Evolutionary conservation across 202 grass and related monocot genomes (phyloP).

Genomic region (Panicum virgatum): DNA sequence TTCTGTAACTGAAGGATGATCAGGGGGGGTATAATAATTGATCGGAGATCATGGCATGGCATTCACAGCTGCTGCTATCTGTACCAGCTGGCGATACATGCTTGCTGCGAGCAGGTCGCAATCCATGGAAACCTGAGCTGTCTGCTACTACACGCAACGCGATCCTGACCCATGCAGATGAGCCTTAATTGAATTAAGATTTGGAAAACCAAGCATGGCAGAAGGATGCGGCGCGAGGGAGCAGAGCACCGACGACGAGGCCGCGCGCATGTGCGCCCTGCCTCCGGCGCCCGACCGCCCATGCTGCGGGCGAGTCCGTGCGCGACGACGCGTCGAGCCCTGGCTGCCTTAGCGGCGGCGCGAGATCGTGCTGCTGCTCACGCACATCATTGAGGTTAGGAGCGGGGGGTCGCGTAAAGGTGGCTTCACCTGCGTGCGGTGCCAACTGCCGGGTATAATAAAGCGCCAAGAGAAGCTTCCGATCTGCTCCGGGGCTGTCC

Average conservation of each 20-base stretch:
- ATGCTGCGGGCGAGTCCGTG: neutral
- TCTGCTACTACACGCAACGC: neutral
- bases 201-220: neutral
- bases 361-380: neutral
- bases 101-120: neutral
- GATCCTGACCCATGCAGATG: neutral
- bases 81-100: neutral
- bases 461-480: conserved; percentile 49
- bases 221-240: neutral
- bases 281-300: neutral
- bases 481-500: conserved; percentile 26
- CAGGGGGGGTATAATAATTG: neutral
- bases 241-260: conserved; percentile 43
- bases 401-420: conserved; percentile 31
- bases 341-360: neutral
- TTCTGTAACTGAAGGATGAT: neutral
- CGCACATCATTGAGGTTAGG: conserved; percentile 19
- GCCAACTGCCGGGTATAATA: conserved; percentile 31
- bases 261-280: conserved; percentile 29
- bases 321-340: conserved; percentile 30
- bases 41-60: neutral
- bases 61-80: neutral
- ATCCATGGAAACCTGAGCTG: neutral
- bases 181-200: neutral
- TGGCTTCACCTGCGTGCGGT: conserved; percentile 7